Evolutionary conservation across 441 rosid genomes (phyloP).

Genomic region (Capsella rubella): DNA sequence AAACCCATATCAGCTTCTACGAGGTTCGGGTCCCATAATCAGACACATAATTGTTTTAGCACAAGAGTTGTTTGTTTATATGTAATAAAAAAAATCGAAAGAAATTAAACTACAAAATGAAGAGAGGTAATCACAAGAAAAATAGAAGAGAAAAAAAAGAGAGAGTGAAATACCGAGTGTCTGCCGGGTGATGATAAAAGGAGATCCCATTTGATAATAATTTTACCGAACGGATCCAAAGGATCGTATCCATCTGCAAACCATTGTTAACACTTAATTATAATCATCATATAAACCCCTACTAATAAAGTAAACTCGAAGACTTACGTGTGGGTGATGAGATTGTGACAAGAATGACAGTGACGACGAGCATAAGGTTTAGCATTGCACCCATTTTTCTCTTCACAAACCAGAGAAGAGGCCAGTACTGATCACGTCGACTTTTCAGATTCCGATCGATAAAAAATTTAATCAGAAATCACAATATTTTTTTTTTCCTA

Average conservation of each 20-base stretch:
- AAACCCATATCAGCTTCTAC: conserved; percentile 40
- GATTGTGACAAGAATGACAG: conserved; percentile 36
- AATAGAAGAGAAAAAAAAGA: conserved; percentile 38
- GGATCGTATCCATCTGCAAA: conserved; percentile 85
- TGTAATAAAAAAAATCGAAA: neutral
- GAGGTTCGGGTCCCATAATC: conserved; percentile 29
- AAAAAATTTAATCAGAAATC: neutral
- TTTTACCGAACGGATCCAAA: conserved; percentile 76
- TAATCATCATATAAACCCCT: conserved; percentile 14
- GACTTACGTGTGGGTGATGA: conserved; percentile 41
- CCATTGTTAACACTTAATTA: conserved; percentile 3
- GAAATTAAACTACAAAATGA: neutral
- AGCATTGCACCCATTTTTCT: conserved; percentile 45
- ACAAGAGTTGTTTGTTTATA: neutral
- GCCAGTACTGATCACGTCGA: neutral
- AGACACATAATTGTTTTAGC: neutral
- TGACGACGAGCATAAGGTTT: conserved; percentile 40
- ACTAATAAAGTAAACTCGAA: too few relatives aligned
- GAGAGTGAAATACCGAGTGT: conserved; percentile 24
- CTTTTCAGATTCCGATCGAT: conserved; percentile 25
- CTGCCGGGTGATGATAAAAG: conserved; percentile 45
- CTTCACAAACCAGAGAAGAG: conserved; percentile 22
- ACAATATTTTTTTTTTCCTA: neutral
- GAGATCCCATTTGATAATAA: conserved; percentile 87
- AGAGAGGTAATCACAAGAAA: neutral